These are phyloP conservation scores for Nakataea oryzae DNA, from an alignment of 2,329 filamentous ascomycete species.

Conservation along the genomic window DNA sequence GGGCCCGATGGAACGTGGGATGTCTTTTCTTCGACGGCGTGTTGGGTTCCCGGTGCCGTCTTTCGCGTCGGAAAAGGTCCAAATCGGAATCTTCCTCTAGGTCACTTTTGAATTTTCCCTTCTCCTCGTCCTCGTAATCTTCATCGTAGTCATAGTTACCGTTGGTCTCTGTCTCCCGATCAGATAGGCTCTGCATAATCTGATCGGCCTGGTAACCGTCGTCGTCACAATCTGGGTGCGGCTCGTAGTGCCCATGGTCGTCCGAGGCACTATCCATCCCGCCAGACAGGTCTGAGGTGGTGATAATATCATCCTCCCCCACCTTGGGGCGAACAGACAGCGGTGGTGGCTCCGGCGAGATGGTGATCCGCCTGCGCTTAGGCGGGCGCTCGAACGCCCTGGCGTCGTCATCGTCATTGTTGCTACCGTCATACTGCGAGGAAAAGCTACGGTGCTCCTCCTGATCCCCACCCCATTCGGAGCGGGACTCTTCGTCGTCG, in stretches of 20 bases:
- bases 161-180: background rate
- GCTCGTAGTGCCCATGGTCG: background rate
- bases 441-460: background rate
- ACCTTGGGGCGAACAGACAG: background rate
- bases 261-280: background rate
- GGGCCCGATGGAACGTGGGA: constrained; percentile 20
- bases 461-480: background rate
- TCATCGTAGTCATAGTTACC: background rate
- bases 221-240: background rate
- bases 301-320: background rate
- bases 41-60: background rate
- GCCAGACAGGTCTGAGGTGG: background rate
- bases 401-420: constrained; percentile 10
- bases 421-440: background rate
- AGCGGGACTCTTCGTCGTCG: background rate
- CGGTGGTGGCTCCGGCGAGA: background rate
- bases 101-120: constrained; percentile 3
- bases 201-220: background rate
- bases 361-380: constrained; percentile 10
- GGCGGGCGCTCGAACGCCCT: constrained; percentile 20
- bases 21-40: background rate
- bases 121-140: background rate
- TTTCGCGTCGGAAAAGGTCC: background rate
- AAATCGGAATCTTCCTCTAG: background rate
- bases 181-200: constrained; percentile 7